phyloP scores from a whole-genome alignment of 495 filamentous ascomycete species.

The Apodospora peruviana region DNA sequence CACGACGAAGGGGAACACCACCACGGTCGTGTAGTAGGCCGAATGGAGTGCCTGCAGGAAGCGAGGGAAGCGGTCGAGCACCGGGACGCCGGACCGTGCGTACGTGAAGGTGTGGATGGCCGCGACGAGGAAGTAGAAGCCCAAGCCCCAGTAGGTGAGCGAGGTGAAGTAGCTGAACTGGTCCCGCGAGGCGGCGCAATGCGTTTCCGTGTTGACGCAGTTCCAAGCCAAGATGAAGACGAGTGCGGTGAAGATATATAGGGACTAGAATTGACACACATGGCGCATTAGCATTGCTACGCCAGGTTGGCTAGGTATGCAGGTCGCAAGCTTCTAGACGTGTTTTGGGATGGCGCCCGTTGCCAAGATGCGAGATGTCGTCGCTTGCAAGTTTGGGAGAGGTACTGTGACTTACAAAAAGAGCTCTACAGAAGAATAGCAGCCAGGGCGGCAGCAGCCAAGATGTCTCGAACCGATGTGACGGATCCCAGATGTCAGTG shows the following conservation, averaged over 20 bases:
- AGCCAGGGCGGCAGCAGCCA: slow-evolving; percentile 64
- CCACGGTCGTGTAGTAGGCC: slow-evolving; percentile 60
- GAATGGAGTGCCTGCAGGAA: slow-evolving; percentile 59
- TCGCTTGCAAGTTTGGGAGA: no score
- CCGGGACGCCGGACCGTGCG: slow-evolving; percentile 45
- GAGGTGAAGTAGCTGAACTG: slow-evolving; percentile 79
- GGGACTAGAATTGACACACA: slow-evolving; percentile 28
- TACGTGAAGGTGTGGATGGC: slow-evolving; percentile 64
- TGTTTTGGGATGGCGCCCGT: neutral
- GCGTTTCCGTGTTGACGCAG: slow-evolving; percentile 16
- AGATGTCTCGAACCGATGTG: slow-evolving; percentile 66
- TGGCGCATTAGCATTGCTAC: no score
- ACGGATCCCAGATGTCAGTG: slow-evolving; percentile 47
- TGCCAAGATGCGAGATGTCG: no score
- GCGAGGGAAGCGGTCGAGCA: slow-evolving; percentile 57
- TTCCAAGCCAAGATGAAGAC: slow-evolving; percentile 63
- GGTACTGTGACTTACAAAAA: slow-evolving; percentile 41
- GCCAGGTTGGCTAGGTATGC: no score
- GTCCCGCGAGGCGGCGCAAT: slow-evolving; percentile 27
- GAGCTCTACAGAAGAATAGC: slow-evolving; percentile 52
- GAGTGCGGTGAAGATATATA: slow-evolving; percentile 68
- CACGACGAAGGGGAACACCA: slow-evolving; percentile 66
- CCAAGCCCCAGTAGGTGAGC: slow-evolving; percentile 71
- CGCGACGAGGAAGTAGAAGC: slow-evolving; percentile 66
- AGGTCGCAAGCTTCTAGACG: neutral